Conservation (phyloP, 148 eudicot genomes). For the Heliamphora exappendiculata region DNA sequence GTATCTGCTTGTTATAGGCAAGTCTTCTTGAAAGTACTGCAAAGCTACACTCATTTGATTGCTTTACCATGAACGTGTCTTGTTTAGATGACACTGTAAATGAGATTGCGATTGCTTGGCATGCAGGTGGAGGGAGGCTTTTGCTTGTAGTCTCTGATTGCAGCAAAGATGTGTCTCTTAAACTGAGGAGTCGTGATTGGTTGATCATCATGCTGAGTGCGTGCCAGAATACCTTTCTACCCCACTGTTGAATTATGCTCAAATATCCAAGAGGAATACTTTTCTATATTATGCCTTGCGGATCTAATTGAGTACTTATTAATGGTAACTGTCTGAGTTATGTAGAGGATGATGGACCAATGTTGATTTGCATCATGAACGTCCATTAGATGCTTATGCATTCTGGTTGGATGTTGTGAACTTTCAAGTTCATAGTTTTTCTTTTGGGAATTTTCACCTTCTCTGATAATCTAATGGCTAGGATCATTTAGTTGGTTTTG, state of each 20-base stretch:
- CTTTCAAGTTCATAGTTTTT: background rate
- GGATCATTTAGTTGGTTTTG: too few relatives aligned
- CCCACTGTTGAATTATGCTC: background rate
- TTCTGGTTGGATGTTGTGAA: background rate
- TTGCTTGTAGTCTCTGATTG: conserved; percentile 39
- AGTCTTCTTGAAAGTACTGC: conserved; percentile 35
- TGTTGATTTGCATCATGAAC: background rate
- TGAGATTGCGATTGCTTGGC: conserved; percentile 41
- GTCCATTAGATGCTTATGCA: background rate
- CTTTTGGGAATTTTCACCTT: background rate
- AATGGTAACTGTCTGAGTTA: background rate
- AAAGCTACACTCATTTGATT: conserved; percentile 36
- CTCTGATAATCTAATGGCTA: background rate
- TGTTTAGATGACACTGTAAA: conserved; percentile 28
- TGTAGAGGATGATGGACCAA: background rate
- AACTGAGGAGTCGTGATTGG: conserved; percentile 33
- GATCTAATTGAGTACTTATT: background rate
- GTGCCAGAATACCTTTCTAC: conserved; percentile 15
- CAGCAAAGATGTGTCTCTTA: conserved; percentile 26
- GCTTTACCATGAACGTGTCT: conserved; percentile 28
- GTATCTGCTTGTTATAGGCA: conserved; percentile 30
- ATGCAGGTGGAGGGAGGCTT: conserved; percentile 32
- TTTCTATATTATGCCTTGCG: background rate
- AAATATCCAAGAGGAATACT: background rate
- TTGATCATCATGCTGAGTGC: conserved; percentile 45